Evolutionary conservation across 371 early-diverging fungal genomes (phyloP).

Genomic region (Mortierella sp.): DNA sequence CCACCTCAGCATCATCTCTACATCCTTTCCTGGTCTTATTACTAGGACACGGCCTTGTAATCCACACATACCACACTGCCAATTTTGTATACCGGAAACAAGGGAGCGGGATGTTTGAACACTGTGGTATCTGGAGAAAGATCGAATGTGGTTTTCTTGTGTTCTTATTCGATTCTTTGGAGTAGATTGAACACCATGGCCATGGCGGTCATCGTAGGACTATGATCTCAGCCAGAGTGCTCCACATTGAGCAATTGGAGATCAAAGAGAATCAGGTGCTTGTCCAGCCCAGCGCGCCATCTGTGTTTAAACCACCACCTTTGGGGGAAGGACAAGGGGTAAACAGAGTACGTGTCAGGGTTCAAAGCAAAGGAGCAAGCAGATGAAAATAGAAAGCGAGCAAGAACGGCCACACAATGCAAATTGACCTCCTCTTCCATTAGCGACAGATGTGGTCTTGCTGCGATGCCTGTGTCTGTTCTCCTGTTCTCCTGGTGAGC

Average conservation of each 20-base stretch:
- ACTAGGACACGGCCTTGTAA: not conserved
- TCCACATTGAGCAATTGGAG: not conserved
- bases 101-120: too few relatives aligned
- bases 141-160: constrained; percentile 23
- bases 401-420: not conserved
- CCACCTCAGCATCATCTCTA: not conserved
- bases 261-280: not conserved
- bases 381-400: not conserved
- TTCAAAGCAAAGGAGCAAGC: not conserved
- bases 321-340: not conserved
- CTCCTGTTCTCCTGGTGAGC: not conserved
- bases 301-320: not conserved
- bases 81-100: too few relatives aligned
- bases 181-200: not conserved
- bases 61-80: not conserved
- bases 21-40: not conserved
- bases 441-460: constrained; percentile 7
- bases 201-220: constrained; percentile 1
- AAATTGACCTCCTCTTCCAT: not conserved
- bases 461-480: too few relatives aligned
- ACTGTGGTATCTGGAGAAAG: constrained; percentile 18
- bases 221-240: too few relatives aligned
- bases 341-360: constrained; percentile 10
- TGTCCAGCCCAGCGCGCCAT: not conserved
- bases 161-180: not conserved